Evolutionary conservation across 2,329 filamentous ascomycete genomes (phyloP).

Genomic region (Colletotrichum chrysophilum): DNA sequence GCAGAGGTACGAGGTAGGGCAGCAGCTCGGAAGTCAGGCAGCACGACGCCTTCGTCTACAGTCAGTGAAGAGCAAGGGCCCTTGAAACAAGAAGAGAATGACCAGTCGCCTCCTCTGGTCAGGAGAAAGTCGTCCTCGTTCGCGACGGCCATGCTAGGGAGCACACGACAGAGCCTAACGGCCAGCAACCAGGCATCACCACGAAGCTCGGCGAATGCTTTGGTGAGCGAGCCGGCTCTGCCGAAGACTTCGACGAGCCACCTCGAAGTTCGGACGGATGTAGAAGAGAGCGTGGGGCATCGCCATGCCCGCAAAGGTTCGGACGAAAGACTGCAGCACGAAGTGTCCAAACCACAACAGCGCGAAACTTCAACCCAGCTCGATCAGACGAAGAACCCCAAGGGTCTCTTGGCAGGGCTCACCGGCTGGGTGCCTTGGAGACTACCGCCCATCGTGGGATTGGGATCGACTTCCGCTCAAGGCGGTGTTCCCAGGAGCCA

Average conservation of each 20-base stretch:
- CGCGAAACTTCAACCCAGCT: slow-evolving; percentile 30
- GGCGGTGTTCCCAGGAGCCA: slow-evolving; percentile 41
- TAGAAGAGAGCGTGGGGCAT: slow-evolving; percentile 28
- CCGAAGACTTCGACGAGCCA: slow-evolving; percentile 61
- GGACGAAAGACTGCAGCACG: slow-evolving; percentile 17
- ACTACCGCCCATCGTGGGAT: slow-evolving; percentile 29
- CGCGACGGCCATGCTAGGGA: slow-evolving; percentile 42
- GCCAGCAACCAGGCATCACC: slow-evolving; percentile 32
- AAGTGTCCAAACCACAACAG: slow-evolving; percentile 30
- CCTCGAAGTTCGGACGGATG: slow-evolving; percentile 48
- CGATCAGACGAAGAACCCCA: slow-evolving; percentile 19
- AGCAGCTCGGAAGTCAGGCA: slow-evolving; percentile 37
- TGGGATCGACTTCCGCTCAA: slow-evolving; percentile 24
- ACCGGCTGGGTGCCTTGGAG: slow-evolving; percentile 54
- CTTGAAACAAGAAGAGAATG: slow-evolving; percentile 26
- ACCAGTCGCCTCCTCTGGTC: background rate
- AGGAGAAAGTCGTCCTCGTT: slow-evolving; percentile 36
- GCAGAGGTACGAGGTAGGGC: slow-evolving; percentile 59
- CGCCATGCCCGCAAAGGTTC: slow-evolving; percentile 17
- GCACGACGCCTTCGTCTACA: slow-evolving; percentile 35
- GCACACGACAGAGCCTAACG: slow-evolving; percentile 34
- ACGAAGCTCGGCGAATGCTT: slow-evolving; percentile 40
- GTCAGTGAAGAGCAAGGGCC: slow-evolving; percentile 31
- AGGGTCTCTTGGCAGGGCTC: slow-evolving; percentile 41
- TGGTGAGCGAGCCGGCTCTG: slow-evolving; percentile 61